Evolutionary conservation across 768 basidiomycete species (phyloP), one percentile per base, ranked within the genome.

Genomic region (Hortiboletus flavorubellus): DNA sequence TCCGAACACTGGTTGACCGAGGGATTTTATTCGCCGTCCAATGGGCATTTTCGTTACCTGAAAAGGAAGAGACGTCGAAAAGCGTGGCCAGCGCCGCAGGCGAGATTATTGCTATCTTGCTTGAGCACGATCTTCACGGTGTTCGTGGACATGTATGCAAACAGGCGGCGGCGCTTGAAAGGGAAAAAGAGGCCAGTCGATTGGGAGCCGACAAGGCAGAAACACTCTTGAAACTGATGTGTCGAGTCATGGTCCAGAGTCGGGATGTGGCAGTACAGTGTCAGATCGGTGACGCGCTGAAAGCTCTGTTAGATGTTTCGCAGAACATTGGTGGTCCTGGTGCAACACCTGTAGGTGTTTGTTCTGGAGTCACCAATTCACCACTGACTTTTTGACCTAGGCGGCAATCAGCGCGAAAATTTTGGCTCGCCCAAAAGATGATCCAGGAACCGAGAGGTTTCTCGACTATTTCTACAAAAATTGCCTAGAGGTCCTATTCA

Each of bases 391-490:
- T 30, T 46, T 53, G 23, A 53, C 39, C 15, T 47, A 71, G 68
- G 58, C 65, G 44, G 60, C 62, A 66, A 63, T 71, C 46, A 69
- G 62, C 39, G 73, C 74, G 46, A 80, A 84, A 70, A 71, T 78
- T 43, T 69, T 77, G 70, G 79, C 75, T 31, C 84, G 86, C 6
- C 64, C 73, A 51, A 93, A 89, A 69, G 94, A 96, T 59, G 91
- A 93, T 50, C 87, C 89, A 7, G 81, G 84, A 35, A 87, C 87
- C 2, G 97, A 98, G 69, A 82, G 85, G 53, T 99, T 94, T 76
- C 77, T 95, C 66, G 89, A 94, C 38, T 92, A 93, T 69, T 96
- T 98, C 72, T 98, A 98, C 75, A 92, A 93, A 70, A 77, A 82
- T 43, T 91, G 88, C 67, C 76, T 87, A 56, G 73, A 80, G n/a